Conservation (phyloP, 2,329 filamentous ascomycete species). For the Paracorniculantispora psalliotae region DNA sequence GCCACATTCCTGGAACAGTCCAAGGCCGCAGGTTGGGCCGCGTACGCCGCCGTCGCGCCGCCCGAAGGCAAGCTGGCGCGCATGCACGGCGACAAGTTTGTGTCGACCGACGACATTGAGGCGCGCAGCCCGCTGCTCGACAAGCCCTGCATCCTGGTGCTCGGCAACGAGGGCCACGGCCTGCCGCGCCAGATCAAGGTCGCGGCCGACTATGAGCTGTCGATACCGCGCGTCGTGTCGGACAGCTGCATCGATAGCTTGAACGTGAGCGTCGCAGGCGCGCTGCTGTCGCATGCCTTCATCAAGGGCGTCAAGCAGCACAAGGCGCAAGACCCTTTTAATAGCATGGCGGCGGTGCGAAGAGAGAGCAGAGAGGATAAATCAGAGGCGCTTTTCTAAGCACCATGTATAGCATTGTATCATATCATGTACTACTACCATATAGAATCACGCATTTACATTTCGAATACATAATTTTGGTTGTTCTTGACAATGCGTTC, state of each 20-base stretch:
- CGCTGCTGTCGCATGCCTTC: slow-evolving; percentile 68
- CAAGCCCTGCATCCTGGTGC: slow-evolving; percentile 70
- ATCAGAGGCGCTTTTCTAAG: neutral
- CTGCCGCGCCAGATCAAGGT: slow-evolving; percentile 59
- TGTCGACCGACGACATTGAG: slow-evolving; percentile 48
- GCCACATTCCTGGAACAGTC: slow-evolving; percentile 65
- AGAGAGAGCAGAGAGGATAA: neutral
- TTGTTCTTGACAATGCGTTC: neutral
- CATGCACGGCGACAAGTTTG: slow-evolving; percentile 36
- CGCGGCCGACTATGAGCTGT: slow-evolving; percentile 59
- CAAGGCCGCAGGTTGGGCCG: slow-evolving; percentile 68
- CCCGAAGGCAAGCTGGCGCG: slow-evolving; percentile 30
- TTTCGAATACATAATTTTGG: neutral
- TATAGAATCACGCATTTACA: neutral
- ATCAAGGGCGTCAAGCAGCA: slow-evolving; percentile 35
- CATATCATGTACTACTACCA: neutral
- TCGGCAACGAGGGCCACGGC: slow-evolving; percentile 78
- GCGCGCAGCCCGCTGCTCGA: slow-evolving; percentile 47
- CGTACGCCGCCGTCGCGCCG: slow-evolving; percentile 68
- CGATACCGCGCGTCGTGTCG: slow-evolving; percentile 55
- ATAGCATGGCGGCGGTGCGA: neutral
- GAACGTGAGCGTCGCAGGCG: slow-evolving; percentile 88
- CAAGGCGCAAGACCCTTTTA: neutral
- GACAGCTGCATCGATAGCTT: slow-evolving; percentile 72
- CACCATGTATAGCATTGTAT: neutral